phyloP scores from a whole-genome alignment of 148 eudicot genomes.

The Dysphania ambrosioides region DNA sequence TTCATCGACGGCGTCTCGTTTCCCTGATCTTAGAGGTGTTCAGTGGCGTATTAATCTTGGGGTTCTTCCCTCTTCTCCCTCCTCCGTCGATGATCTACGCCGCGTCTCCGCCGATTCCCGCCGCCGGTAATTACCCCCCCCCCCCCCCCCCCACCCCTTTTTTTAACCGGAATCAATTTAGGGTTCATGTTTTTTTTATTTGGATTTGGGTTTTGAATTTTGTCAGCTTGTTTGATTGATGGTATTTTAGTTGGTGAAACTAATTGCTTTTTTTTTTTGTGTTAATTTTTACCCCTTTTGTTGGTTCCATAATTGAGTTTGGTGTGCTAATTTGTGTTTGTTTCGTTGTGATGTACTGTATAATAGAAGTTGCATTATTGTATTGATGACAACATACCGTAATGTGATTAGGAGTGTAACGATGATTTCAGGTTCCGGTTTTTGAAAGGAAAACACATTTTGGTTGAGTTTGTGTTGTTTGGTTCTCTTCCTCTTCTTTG shows the following conservation, averaged over 20 bases:
- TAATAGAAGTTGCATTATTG: background rate
- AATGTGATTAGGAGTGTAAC: background rate
- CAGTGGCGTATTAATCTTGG: conserved; percentile 73
- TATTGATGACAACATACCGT: background rate
- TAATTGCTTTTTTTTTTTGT: no score
- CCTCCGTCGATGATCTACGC: conserved; percentile 50
- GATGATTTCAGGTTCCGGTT: no score
- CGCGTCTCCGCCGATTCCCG: conserved; percentile 70
- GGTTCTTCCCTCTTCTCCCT: conserved; percentile 50
- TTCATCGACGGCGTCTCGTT: conserved; percentile 25
- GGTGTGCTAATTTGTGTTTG: background rate
- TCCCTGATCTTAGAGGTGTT: conserved; percentile 57
- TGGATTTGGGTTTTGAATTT: conserved; percentile 14
- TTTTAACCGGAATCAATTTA: background rate
- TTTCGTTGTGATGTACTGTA: background rate
- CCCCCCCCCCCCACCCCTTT: no score
- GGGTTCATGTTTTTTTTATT: no score
- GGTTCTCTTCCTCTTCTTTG: background rate
- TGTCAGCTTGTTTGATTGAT: background rate
- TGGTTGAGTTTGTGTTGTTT: background rate
- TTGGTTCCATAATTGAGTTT: background rate
- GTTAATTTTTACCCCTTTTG: background rate
- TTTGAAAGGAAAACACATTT: background rate
- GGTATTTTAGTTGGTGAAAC: no score
- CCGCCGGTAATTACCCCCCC: conserved; percentile 41